phyloP scores from a whole-genome alignment of 139 green algal genomes.

The Asterochloris sp. region DNA sequence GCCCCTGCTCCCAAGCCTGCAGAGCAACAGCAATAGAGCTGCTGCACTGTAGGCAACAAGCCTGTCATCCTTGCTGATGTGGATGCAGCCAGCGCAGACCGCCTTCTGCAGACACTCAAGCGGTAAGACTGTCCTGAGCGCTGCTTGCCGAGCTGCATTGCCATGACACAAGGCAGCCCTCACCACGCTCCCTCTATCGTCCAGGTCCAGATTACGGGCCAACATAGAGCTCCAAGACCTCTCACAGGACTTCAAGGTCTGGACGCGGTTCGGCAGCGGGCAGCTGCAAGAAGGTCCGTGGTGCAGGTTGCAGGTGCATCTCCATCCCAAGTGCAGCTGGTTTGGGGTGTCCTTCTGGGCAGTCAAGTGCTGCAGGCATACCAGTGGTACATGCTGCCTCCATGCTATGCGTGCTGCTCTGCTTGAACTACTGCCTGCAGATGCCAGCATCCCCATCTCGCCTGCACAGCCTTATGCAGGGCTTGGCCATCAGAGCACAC shows the following conservation, averaged over 20 bases:
- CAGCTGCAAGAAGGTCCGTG: neutral
- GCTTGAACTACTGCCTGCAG: neutral
- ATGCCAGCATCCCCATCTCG: neutral
- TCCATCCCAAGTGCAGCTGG: neutral
- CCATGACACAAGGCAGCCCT: neutral
- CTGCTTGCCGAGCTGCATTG: neutral
- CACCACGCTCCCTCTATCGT: neutral
- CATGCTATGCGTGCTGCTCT: neutral
- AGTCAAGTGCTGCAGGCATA: neutral
- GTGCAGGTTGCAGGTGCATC: neutral
- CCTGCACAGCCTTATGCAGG: neutral
- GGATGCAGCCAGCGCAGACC: neutral
- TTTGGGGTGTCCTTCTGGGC: neutral
- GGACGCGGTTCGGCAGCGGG: constrained; percentile 42
- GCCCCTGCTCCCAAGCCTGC: neutral
- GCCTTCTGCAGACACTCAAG: neutral
- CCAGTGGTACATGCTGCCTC: neutral
- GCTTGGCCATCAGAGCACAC: neutral
- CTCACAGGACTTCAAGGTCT: constrained; percentile 41
- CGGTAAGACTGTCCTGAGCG: neutral
- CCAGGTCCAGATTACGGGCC: constrained; percentile 74
- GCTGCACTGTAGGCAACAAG: constrained; percentile 24
- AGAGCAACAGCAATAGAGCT: neutral
- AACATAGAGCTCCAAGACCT: constrained; percentile 66
- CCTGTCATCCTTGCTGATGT: neutral